These are phyloP conservation scores for Aeschynomene evenia DNA, from an alignment of 306 rosid species.

Conservation along the genomic window DNA sequence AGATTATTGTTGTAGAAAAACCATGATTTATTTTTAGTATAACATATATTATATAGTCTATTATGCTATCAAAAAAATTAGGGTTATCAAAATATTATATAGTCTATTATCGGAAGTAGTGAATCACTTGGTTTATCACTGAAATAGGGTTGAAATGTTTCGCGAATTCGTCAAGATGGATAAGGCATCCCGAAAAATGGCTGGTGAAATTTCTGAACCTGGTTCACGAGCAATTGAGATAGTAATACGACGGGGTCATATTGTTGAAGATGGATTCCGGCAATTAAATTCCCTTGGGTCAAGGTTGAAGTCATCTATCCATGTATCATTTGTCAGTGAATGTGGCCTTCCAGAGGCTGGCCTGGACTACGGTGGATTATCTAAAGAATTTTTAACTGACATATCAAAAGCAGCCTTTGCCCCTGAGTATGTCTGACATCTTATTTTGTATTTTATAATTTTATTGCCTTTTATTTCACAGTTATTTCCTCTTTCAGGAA, in stretches of 20 bases:
- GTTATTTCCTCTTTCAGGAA: constrained; percentile 23
- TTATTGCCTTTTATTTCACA: constrained; percentile 23
- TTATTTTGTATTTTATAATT: constrained; percentile 11
- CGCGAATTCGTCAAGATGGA: constrained; percentile 95
- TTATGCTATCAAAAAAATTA: too few species aligned
- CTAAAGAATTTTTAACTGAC: constrained; percentile 92
- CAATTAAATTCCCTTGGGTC: constrained; percentile 88
- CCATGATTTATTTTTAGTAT: not conserved
- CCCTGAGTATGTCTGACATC: constrained; percentile 72
- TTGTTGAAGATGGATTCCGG: constrained; percentile 93
- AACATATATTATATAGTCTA: not conserved
- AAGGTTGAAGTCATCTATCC: constrained; percentile 85
- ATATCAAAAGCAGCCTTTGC: constrained; percentile 86
- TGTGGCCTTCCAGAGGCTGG: constrained; percentile 99
- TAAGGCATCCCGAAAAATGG: constrained; percentile 88
- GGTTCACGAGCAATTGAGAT: constrained; percentile 80
- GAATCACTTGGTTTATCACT: constrained; percentile 32
- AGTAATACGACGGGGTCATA: constrained; percentile 78
- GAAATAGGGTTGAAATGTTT: constrained; percentile 91
- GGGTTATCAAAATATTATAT: not conserved
- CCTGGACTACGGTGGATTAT: constrained; percentile 95
- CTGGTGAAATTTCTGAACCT: constrained; percentile 88
- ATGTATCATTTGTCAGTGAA: constrained; percentile 96
- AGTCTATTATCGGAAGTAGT: constrained; percentile 19
- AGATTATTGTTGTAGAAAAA: not conserved